Evolutionary conservation across 2,329 filamentous ascomycete genomes (phyloP).

Genomic region (Cladosporium sp.): DNA sequence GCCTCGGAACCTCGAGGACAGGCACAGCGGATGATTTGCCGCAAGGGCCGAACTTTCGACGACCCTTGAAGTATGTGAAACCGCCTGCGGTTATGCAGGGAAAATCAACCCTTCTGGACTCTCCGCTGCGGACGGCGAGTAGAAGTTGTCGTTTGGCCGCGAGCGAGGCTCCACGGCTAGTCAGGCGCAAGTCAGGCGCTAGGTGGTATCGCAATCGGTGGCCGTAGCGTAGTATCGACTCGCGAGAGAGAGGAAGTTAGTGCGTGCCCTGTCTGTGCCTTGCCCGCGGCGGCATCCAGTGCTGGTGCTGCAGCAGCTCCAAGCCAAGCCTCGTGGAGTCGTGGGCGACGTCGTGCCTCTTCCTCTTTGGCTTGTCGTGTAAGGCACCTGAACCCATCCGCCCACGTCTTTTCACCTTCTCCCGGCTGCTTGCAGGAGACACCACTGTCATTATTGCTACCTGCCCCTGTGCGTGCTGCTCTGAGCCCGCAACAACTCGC

Average conservation of each 20-base stretch:
- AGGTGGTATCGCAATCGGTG: conserved; percentile 16
- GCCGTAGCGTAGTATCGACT: conserved; percentile 14
- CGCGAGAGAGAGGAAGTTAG: not conserved
- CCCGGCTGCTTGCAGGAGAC: conserved; percentile 10
- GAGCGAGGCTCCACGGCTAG: conserved; percentile 2
- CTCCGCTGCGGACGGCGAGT: not conserved
- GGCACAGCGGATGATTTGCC: conserved; percentile 10
- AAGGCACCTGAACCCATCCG: not conserved
- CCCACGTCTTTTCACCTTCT: conserved; percentile 1
- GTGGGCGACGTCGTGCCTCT: conserved; percentile 14
- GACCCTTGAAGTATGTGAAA: conserved; percentile 18
- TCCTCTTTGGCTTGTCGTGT: conserved; percentile 6
- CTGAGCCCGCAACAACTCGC: conserved; percentile 4
- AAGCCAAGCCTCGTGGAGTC: conserved; percentile 17
- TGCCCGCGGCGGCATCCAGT: conserved; percentile 7
- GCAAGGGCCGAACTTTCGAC: conserved; percentile 18
- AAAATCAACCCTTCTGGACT: conserved; percentile 6
- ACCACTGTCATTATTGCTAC: conserved; percentile 17
- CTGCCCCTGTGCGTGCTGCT: not conserved
- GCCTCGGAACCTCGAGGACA: not conserved
- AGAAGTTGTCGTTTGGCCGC: not conserved
- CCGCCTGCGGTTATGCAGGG: conserved; percentile 15
- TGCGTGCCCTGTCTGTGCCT: conserved; percentile 1
- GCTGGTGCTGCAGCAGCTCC: conserved; percentile 3
- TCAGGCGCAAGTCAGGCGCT: conserved; percentile 7